Base-by-base conservation (phyloP, 805 yeast species). In the Pichia occidentalis region DNA sequence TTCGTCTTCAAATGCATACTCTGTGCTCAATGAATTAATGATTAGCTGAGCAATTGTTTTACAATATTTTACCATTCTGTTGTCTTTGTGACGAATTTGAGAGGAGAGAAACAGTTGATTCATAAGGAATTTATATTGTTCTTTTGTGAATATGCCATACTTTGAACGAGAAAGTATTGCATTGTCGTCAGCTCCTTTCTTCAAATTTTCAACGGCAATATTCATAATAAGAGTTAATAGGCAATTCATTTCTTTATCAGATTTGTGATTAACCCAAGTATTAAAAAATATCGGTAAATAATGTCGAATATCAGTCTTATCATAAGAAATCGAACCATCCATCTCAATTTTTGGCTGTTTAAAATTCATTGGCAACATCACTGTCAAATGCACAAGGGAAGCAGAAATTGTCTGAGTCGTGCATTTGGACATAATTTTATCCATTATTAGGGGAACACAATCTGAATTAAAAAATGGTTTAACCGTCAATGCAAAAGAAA, bases 271-370 rank as follows among this genome's bases (percentile, higher is more conserved):
- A 2, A 72, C 54, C 95, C 95, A 86, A 30, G 84, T 60, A 43
- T 83, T 77, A 47, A 85, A 84, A 7, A 85, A 53, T 2, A 85
- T 60, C 0, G 88, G 78, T 21, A 85, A 54, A 47, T 79, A 77
- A 44, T 76, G 45, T 7, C 70, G 65, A 10, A 57, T 50, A 44
- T 62, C 67, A 12, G 42, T 32, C 20, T 46, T 40, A 9, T 49
- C 44, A 38, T 55, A 60, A 1, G 26, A 1, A 3, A 46, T 26
- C 2, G 37, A 4, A 1, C 56, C 60, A 31, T 47, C 48, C 2
- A 24, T 7, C 1, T 19, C 24, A 3, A 36, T 17, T 0, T 37
- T 22, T 2, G 60, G 59, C 24, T 46, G 40, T 12, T 57, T 53
- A 37, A 70, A 65, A 3, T 46, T 43, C 11, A 61, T 49, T 1